Base-by-base conservation (phyloP, 768 basidiomycete species). In the Boletus subparvulus region DNA sequence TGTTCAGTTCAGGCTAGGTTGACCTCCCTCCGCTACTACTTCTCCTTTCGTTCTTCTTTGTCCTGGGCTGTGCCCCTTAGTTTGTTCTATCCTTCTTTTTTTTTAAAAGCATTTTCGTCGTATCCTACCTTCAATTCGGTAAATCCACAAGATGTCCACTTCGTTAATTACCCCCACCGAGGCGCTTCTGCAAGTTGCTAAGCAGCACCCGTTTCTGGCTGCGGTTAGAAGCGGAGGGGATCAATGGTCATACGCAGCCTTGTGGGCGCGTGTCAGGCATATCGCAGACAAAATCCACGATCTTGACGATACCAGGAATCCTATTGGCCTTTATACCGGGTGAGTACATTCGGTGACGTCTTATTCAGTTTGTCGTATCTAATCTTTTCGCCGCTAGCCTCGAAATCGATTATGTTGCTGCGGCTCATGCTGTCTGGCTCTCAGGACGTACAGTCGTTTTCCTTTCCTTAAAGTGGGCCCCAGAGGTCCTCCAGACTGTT, bases 181-280 rank as follows among this genome's bases (percentile, higher is more conserved):
- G 47, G 69, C 61, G 30, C 69, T 69, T 54, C 68, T 69, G 50
- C 61, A 69, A 63, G 69, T 68, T 35, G 68, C 68, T 40, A 69
- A 63, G 45, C 59, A 68, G n/a, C 65, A 67, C 42, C 69, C 68
- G 4, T 69, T 68, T 53, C 41, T 61, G 6, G 8, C 3, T 51
- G 60, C 60, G 26, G 54, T 61, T 43, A 37, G 45, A 61, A 37
- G 50, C 24, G 59, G 51, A 60, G 58, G 45, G 10, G 45, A 52
- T 42, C 56, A 65, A 60, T 69, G 68, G 69, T 69, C 68, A 28
- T 69, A 70, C 17, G 61, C 64, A 26, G 66, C 69, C 50, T 55
- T 69, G 28, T 70, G 69, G 68, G 56, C 61, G 30, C 69, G 68
- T 19, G 61, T 70, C 42, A 60, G 61, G 51, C 66, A 61, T 46